Conservation (phyloP, 768 basidiomycete species). For the Sporobolomyces roseus region DNA sequence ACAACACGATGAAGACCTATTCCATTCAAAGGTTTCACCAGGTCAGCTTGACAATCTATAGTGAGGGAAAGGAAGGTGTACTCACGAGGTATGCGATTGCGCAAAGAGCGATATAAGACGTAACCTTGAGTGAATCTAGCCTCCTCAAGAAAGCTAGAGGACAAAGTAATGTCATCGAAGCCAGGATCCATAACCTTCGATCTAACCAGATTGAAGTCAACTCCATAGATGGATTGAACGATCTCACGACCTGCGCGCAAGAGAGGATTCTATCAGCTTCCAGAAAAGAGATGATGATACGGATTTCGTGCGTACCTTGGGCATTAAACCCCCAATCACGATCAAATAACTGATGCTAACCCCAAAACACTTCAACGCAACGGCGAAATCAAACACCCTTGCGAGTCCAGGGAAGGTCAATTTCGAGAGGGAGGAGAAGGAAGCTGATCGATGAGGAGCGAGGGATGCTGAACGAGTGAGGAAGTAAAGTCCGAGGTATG, state of each 20-base stretch:
- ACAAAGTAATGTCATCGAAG: conserved; percentile 52
- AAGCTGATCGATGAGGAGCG: conserved; percentile 68
- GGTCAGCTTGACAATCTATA: not conserved
- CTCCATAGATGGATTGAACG: conserved; percentile 32
- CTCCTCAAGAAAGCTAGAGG: conserved; percentile 79
- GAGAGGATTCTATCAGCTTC: too few species aligned
- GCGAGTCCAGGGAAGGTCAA: conserved; percentile 73
- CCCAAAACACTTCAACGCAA: conserved; percentile 94
- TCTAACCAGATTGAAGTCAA: conserved; percentile 47
- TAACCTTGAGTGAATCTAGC: conserved; percentile 79
- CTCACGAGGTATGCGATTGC: conserved; percentile 58
- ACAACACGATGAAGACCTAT: conserved; percentile 70
- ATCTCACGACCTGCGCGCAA: conserved; percentile 60
- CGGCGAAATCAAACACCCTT: conserved; percentile 68
- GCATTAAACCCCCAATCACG: conserved; percentile 14
- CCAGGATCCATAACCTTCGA: conserved; percentile 66
- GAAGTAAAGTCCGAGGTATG: conserved; percentile 81
- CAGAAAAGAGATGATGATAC: too few species aligned
- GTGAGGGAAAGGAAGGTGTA: not conserved
- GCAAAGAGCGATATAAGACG: conserved; percentile 85
- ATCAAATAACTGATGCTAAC: conserved; percentile 76
- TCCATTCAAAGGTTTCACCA: too few species aligned
- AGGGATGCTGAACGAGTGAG: conserved; percentile 75
- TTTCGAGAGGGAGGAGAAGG: conserved; percentile 76
- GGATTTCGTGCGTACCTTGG: conserved; percentile 3